Evolutionary conservation across 257 asterid species (phyloP).

Genomic region (Solanum pinnatisectum): DNA sequence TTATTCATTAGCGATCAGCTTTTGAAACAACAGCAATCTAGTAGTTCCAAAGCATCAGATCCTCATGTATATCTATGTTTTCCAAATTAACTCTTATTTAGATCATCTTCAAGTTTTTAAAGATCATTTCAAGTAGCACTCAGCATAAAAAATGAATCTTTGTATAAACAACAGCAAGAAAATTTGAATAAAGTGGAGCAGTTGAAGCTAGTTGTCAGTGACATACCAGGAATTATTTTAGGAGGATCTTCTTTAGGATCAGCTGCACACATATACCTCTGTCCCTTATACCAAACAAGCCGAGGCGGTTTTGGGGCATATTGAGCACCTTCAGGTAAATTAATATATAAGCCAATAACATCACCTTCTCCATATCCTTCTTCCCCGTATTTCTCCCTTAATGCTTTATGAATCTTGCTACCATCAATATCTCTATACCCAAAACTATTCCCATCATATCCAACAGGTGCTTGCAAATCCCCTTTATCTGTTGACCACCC

Average conservation of each 20-base stretch:
- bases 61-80: not conserved
- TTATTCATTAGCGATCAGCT: not conserved
- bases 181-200: not conserved
- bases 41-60: not conserved
- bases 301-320: conserved; percentile 65
- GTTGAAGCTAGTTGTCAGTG: not conserved
- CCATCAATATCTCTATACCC: conserved; percentile 95
- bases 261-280: conserved; percentile 58
- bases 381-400: conserved; percentile 75
- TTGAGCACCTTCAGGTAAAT: conserved; percentile 64
- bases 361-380: conserved; percentile 89
- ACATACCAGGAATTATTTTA: conserved; percentile 76
- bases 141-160: not conserved
- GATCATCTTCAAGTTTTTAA: not conserved
- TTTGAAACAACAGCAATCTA: not conserved
- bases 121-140: not conserved
- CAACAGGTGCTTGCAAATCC: conserved; percentile 97
- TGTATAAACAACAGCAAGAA: not conserved
- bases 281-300: conserved; percentile 91
- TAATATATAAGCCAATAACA: conserved; percentile 82
- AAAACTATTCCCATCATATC: conserved; percentile 86
- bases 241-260: conserved; percentile 72
- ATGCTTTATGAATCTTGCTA: conserved; percentile 84
- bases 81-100: not conserved
- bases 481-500: conserved; percentile 98